These are phyloP conservation scores for Buxus sempervirens DNA, from an alignment of 164 flowering plant species.

Conservation along the genomic window DNA sequence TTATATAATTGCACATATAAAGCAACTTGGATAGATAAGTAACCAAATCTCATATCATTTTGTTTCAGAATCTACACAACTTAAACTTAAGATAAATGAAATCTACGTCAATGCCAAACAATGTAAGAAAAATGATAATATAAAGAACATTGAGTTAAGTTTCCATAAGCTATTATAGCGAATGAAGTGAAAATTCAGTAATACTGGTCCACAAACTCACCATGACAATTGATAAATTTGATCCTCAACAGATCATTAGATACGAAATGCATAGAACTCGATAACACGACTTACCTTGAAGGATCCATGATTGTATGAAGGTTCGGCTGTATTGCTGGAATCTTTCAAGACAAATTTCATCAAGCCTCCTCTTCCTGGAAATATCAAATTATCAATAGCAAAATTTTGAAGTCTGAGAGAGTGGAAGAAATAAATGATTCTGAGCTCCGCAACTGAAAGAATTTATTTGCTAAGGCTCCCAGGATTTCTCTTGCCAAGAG, in stretches of 20 bases:
- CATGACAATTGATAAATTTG: not conserved
- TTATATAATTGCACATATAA: no score
- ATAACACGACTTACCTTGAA: slow-evolving; percentile 55
- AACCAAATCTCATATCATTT: not conserved
- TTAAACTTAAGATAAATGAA: not conserved
- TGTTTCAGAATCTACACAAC: not conserved
- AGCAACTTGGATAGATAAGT: not conserved
- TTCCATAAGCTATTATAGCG: not conserved
- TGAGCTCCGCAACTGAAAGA: no score
- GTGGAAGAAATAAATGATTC: not conserved
- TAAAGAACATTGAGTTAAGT: not conserved
- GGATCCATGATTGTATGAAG: slow-evolving; percentile 89
- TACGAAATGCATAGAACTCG: not conserved
- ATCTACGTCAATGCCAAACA: not conserved
- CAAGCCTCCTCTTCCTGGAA: slow-evolving; percentile 80
- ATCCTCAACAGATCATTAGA: not conserved
- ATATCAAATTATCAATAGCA: slow-evolving; percentile 8
- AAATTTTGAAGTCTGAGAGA: not conserved
- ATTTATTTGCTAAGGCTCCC: not conserved
- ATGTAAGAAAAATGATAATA: no score
- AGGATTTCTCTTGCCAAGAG: not conserved
- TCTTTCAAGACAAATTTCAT: slow-evolving; percentile 86
- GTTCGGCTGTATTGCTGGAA: slow-evolving; percentile 86
- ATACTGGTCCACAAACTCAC: not conserved
- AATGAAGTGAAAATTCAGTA: not conserved